Percentiles rank a stretch among this genome's conserved stretches.
Conservation (phyloP, 2,329 filamentous ascomycete genomes). For the Chaetomiaceae sp. region DNA sequence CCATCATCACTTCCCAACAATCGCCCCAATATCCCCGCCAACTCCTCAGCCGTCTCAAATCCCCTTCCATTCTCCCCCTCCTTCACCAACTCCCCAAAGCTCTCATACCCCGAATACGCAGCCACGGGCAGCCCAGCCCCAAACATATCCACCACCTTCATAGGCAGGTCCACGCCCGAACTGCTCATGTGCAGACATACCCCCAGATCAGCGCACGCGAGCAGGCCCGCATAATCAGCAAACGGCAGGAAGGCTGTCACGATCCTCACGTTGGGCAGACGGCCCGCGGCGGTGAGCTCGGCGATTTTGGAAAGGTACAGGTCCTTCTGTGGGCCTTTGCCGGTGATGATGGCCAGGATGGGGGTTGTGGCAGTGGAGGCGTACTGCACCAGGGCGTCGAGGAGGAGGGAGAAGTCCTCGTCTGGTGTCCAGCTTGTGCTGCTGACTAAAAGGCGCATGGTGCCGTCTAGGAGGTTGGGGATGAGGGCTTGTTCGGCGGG, state of each 20-base stretch:
- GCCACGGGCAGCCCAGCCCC: conserved; percentile 87
- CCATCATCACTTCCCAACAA: conserved; percentile 56
- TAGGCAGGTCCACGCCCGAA: conserved; percentile 91
- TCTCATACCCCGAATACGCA: conserved; percentile 80
- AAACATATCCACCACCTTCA: conserved; percentile 99
- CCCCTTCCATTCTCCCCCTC: conserved; percentile 84
- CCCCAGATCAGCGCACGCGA: conserved; percentile 82
- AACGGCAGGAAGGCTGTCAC: conserved; percentile 81
- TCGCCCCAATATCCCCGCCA: conserved; percentile 58
- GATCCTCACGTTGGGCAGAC: conserved; percentile 67
- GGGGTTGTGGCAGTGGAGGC: conserved; percentile 50
- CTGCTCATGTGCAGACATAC: conserved; percentile 90
- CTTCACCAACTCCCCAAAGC: conserved; percentile 84
- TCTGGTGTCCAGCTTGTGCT: conserved; percentile 97
- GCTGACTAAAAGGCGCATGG: conserved; percentile 75
- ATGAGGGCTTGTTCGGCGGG: conserved; percentile 45
- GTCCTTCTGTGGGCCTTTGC: conserved; percentile 81
- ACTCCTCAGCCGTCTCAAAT: conserved; percentile 66
- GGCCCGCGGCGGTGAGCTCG: conserved; percentile 54
- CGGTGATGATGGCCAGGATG: conserved; percentile 87
- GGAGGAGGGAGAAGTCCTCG: conserved; percentile 86
- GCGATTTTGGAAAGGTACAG: conserved; percentile 66
- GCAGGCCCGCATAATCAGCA: conserved; percentile 75
- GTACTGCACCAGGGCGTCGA: conserved; percentile 76
- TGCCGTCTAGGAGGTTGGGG: conserved; percentile 51